Evolutionary conservation across 192 early-diverging fungal species (phyloP), one percentile per base, ranked within the genome.

Genomic region (Chytriomyces sp.): DNA sequence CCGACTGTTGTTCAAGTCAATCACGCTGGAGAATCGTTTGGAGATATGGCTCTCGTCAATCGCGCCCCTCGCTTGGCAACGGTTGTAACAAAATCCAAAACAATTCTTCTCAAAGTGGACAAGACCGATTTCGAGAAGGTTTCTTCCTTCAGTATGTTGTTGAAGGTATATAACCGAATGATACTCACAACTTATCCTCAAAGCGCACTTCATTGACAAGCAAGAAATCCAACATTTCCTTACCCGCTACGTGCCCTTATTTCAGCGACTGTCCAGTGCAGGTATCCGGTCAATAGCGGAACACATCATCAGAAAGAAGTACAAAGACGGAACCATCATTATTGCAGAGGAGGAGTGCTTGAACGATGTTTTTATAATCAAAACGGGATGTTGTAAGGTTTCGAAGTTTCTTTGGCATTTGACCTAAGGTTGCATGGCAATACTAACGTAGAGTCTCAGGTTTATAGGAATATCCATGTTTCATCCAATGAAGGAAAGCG

Each of bases 311-410:
- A 32, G 52, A 34, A 52, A 54, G 38, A 54, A 31, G 10, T 68
- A 55, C 38, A 36, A 5, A 10, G 52, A 68, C 34, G 55, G 34
- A 36, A 31, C 8, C 5, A 49, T 54, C 14, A 68, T 68, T 17
- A 10, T 68, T 25, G 34, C 52, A 19, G 49, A 68, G 55, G 41
- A 33, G 7, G 52, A 49, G 8, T 26, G 49, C 30, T 4, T 33
- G 22, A 68, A 55, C 55, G 28, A 54, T 34, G 65, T 68, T 25
- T 68, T 54, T 68, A 68, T 68, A 0, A 49, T 68, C 52, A 68
- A 68, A 33, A 26, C 37, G 5, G 65, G 65, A 5, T 33, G 5
- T 6, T 68, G 65, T 26, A 68, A 68, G n/a, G 52, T 68, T n/a
- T n/a, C n/a, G n/a, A n/a, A n/a, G n/a, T n/a, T n/a, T n/a, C n/a